Percentiles rank a stretch among this genome's conserved stretches.
Evolutionary conservation across 345 rosid species (phyloP).

Genomic region (Hibiscus mutabilis): DNA sequence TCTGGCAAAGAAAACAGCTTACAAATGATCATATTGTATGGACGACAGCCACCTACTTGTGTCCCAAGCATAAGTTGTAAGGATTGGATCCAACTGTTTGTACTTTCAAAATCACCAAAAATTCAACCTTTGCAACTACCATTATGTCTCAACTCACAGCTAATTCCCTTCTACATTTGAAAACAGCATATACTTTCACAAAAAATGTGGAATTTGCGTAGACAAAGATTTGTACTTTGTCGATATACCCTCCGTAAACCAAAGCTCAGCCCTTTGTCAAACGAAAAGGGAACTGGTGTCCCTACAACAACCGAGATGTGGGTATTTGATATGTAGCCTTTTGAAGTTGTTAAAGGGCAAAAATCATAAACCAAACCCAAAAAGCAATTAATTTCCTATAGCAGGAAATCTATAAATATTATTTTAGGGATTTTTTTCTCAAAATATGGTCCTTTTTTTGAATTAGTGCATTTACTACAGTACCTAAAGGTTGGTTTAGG

Average conservation of each 20-base stretch:
- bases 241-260: background rate
- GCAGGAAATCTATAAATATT: too few species aligned
- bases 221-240: background rate
- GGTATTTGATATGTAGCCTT: conserved; percentile 26
- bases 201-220: background rate
- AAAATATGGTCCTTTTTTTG: too few species aligned
- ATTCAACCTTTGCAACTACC: background rate
- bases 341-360: conserved; percentile 33
- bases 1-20: background rate
- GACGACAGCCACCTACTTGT: conserved; percentile 2
- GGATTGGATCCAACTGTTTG: background rate
- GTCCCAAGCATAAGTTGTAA: background rate
- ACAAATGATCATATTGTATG: background rate
- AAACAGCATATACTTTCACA: background rate
- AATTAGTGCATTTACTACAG: too few species aligned
- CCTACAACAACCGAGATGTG: conserved; percentile 3
- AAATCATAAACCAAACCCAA: background rate
- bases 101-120: conserved; percentile 8
- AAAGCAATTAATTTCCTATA: too few species aligned
- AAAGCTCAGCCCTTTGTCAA: background rate
- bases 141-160: background rate
- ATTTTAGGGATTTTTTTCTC: too few species aligned
- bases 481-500: too few species aligned
- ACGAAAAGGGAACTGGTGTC: background rate
- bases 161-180: background rate